Conservation (phyloP, 1,139 yeast species). For the Geotrichum macrosporum region DNA sequence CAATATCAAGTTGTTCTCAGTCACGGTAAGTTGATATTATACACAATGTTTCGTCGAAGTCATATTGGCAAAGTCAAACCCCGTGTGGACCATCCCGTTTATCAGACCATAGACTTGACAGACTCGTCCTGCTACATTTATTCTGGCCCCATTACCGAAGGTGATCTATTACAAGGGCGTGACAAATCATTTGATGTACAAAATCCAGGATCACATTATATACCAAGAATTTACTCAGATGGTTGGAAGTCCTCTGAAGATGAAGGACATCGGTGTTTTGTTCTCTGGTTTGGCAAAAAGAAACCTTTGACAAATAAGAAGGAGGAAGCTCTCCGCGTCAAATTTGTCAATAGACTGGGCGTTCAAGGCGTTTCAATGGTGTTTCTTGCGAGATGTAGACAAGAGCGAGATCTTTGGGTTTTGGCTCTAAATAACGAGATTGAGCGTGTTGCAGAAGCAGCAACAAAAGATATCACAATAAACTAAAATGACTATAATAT, state of each 20-base stretch:
- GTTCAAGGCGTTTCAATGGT: slow-evolving; percentile 64
- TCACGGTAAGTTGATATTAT: slow-evolving; percentile 61
- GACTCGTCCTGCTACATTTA: slow-evolving; percentile 59
- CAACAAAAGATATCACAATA: slow-evolving; percentile 28
- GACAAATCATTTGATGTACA: slow-evolving; percentile 45
- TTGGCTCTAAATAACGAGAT: slow-evolving; percentile 57
- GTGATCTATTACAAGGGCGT: slow-evolving; percentile 50
- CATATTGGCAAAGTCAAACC: slow-evolving; percentile 28
- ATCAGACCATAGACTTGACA: slow-evolving; percentile 48
- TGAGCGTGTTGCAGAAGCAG: slow-evolving; percentile 46
- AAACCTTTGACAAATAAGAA: slow-evolving; percentile 29
- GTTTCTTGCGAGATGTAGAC: slow-evolving; percentile 76
- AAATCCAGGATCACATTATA: slow-evolving; percentile 52
- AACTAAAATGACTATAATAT: slow-evolving; percentile 1
- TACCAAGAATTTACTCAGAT: slow-evolving; percentile 72
- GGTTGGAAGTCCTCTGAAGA: slow-evolving; percentile 84
- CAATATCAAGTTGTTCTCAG: slow-evolving; percentile 60
- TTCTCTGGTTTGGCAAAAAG: slow-evolving; percentile 76
- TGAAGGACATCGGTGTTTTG: slow-evolving; percentile 67
- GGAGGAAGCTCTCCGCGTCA: background rate
- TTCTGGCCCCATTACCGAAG: slow-evolving; percentile 59
- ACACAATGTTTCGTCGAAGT: slow-evolving; percentile 44
- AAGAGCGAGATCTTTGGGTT: slow-evolving; percentile 84
- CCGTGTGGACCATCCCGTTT: slow-evolving; percentile 27
- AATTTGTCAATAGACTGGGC: slow-evolving; percentile 49